phyloP scores from a whole-genome alignment of 164 flowering plant genomes.

The Macadamia tetraphylla region DNA sequence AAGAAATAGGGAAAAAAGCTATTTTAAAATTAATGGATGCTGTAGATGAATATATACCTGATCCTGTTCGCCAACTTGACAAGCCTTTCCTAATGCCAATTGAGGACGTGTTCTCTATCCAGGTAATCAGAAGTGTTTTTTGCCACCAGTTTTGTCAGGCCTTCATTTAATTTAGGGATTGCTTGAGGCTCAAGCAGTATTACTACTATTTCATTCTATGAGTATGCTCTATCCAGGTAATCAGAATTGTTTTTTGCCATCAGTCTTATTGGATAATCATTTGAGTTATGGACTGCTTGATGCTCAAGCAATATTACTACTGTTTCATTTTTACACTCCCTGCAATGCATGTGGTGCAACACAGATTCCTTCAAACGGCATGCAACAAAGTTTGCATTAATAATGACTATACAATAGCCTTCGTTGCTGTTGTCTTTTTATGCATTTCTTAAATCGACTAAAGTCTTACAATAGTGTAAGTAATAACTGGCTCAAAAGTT shows the following conservation, averaged over 20 bases:
- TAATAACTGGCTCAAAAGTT: no score
- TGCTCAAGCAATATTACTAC: no score
- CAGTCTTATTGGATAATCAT: not conserved
- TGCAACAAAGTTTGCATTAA: no score
- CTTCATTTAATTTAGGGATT: not conserved
- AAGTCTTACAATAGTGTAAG: no score
- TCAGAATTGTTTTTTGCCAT: conserved; percentile 1
- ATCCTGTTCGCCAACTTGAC: conserved; percentile 91
- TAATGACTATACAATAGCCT: no score
- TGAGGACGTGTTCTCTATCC: conserved; percentile 97
- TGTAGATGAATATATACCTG: conserved; percentile 93
- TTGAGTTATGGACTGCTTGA: no score
- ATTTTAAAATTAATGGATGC: conserved; percentile 90
- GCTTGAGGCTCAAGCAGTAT: no score
- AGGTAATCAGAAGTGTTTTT: conserved; percentile 38
- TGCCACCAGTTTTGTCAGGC: not conserved
- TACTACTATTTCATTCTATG: not conserved
- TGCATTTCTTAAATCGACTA: no score
- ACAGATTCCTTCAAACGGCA: not conserved
- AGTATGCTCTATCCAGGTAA: conserved; percentile 93
- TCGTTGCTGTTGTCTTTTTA: no score
- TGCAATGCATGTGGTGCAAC: not conserved
- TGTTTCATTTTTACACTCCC: not conserved
- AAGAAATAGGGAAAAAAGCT: conserved; percentile 81
- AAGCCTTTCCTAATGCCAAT: conserved; percentile 95